Percentiles rank a stretch among this genome's conserved stretches.
Conservation (phyloP, 148 eudicot genomes). For the Rhododendron griersonianum region DNA sequence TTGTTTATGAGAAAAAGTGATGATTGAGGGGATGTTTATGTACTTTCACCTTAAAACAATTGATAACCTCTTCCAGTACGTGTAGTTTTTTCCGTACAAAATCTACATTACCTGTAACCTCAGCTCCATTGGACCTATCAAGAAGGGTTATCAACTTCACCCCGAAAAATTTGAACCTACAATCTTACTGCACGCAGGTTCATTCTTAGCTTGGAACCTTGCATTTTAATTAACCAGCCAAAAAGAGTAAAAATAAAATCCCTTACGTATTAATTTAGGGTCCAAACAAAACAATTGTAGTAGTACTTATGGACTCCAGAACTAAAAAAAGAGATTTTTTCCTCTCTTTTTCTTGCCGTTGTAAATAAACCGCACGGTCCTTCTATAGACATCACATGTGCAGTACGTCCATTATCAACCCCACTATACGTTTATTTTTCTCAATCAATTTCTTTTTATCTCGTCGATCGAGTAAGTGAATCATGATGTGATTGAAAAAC, state of each 20-base stretch:
- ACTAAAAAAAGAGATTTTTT: background rate
- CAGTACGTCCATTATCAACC: background rate
- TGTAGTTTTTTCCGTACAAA: background rate
- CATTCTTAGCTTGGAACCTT: background rate
- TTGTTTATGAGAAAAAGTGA: too few relatives aligned
- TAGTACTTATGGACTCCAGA: background rate
- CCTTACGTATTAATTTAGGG: background rate
- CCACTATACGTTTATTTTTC: too few relatives aligned
- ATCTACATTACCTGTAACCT: background rate
- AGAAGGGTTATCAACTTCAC: background rate
- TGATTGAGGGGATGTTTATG: too few relatives aligned
- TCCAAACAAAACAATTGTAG: background rate
- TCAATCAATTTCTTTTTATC: too few relatives aligned
- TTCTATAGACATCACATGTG: background rate
- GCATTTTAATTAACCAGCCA: background rate
- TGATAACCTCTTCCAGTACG: background rate
- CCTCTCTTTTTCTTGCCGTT: background rate
- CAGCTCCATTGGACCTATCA: too few relatives aligned
- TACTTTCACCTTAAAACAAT: too few relatives aligned
- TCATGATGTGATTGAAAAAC: too few relatives aligned
- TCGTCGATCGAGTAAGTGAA: too few relatives aligned
- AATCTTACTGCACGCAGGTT: background rate
- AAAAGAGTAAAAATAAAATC: too few relatives aligned
- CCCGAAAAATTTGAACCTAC: too few relatives aligned
- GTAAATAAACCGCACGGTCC: background rate